Percentiles rank a stretch among this genome's conserved stretches.
Conservation (phyloP, 2,329 filamentous ascomycete species). For the Botrytis galanthina region DNA sequence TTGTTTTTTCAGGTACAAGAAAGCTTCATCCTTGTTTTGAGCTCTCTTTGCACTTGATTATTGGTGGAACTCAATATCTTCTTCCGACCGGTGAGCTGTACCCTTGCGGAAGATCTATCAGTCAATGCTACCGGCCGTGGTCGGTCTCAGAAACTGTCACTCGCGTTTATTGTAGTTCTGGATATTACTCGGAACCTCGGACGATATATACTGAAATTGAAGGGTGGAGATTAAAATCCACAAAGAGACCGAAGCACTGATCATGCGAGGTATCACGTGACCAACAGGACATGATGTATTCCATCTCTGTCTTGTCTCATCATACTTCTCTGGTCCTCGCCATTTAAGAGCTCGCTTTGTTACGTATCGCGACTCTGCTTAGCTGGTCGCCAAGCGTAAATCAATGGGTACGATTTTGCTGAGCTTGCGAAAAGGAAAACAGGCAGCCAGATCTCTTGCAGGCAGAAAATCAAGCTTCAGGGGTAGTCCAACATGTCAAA, state of each 20-base stretch:
- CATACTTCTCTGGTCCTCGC: not conserved
- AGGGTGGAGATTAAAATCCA: not conserved
- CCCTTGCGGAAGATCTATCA: not conserved
- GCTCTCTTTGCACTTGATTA: not conserved
- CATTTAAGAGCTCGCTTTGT: not conserved
- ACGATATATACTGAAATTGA: not conserved
- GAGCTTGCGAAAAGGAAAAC: not conserved
- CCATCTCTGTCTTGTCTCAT: not conserved
- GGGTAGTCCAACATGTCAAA: not conserved
- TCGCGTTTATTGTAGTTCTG: not conserved
- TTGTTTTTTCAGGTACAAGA: not conserved
- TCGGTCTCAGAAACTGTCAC: not conserved
- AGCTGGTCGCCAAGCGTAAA: not conserved
- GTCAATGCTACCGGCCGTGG: not conserved
- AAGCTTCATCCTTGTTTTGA: not conserved
- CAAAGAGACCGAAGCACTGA: not conserved
- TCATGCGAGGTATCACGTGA: not conserved
- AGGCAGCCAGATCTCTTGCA: not conserved
- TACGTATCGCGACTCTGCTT: not conserved
- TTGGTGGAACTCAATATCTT: conserved; percentile 6
- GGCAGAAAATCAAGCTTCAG: not conserved
- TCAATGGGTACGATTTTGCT: not conserved
- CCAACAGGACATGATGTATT: fast-evolving
- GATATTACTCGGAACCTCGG: not conserved
- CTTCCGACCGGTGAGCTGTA: not conserved